Evolutionary conservation across 805 yeast genomes (phyloP).

Genomic region (Saccharomycopsis sp.): DNA sequence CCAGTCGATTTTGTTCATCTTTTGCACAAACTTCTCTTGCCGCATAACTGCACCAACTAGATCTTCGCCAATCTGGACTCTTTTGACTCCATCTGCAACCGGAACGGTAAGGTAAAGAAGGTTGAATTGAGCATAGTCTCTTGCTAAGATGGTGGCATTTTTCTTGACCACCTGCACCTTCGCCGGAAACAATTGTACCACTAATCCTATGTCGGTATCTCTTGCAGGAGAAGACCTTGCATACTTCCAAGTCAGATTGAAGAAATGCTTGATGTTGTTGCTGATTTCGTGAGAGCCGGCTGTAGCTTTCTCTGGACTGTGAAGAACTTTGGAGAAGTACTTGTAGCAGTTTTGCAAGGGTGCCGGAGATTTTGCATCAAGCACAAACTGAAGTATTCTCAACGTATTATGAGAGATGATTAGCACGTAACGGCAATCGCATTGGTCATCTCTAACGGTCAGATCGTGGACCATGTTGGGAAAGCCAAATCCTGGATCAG

Average conservation of each 20-base stretch:
- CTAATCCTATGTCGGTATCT: too few species aligned
- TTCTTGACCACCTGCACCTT: neutral
- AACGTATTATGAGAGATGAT: neutral
- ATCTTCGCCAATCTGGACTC: constrained; percentile 41
- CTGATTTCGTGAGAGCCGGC: neutral
- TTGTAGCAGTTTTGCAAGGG: neutral
- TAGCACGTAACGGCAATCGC: neutral
- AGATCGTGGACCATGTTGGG: too few species aligned
- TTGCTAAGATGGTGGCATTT: neutral
- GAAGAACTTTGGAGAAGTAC: neutral
- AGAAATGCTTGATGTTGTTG: neutral
- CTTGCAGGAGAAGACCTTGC: neutral
- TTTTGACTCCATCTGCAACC: constrained; percentile 28
- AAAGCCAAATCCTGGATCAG: neutral
- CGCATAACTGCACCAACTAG: constrained; percentile 38
- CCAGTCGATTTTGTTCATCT: neutral
- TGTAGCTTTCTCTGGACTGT: neutral
- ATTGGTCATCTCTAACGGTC: too few species aligned
- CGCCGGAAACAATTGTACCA: too few species aligned
- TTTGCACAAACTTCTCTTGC: neutral
- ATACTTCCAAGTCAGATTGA: neutral
- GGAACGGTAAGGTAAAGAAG: neutral
- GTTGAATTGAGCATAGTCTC: neutral
- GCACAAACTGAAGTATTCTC: neutral
- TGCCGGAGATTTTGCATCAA: neutral